Evolutionary conservation across 805 yeast species (phyloP).

Genomic region (Metschnikowia vanudenii): DNA sequence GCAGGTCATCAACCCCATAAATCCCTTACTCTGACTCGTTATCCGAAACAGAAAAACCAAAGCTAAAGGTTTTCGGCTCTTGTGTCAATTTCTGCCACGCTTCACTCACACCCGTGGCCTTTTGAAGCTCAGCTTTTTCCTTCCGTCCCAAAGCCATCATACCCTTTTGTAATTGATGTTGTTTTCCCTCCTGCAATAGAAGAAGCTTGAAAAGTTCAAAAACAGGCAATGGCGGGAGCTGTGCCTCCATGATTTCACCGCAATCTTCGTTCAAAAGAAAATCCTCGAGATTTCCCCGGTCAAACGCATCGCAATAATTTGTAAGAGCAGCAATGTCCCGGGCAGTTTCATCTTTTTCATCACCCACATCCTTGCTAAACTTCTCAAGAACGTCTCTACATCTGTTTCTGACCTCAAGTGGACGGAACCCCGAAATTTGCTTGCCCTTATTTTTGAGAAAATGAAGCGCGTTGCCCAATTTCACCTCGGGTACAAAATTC

Average conservation of each 20-base stretch:
- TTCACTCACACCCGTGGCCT: slow-evolving; percentile 41
- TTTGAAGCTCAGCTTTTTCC: slow-evolving; percentile 31
- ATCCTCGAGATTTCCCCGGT: slow-evolving; percentile 20
- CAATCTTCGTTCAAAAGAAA: slow-evolving; percentile 55
- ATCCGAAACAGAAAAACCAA: slow-evolving; percentile 28
- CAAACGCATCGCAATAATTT: slow-evolving; percentile 29
- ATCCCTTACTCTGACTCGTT: slow-evolving; percentile 10
- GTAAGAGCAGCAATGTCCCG: slow-evolving; percentile 22
- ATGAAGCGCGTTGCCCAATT: slow-evolving; percentile 57
- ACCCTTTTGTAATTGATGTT: slow-evolving; percentile 32
- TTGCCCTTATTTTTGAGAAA: slow-evolving; percentile 65
- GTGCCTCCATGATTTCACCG: slow-evolving; percentile 47
- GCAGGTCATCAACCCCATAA: too few species aligned
- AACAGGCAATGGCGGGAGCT: slow-evolving; percentile 51
- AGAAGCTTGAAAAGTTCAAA: slow-evolving; percentile 59
- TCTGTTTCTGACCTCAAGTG: slow-evolving; percentile 45
- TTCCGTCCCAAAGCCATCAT: slow-evolving; percentile 31
- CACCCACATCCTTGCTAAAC: slow-evolving; percentile 6
- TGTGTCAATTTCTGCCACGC: slow-evolving; percentile 51
- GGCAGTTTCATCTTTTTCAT: background rate
- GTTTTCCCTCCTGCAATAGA: slow-evolving; percentile 40
- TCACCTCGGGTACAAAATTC: slow-evolving; percentile 74
- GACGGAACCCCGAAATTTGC: slow-evolving; percentile 80
- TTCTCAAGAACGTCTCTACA: slow-evolving; percentile 26
- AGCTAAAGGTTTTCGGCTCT: slow-evolving; percentile 24